Conservation (phyloP, 371 early-diverging fungal genomes). For the Mucor saturninus region DNA sequence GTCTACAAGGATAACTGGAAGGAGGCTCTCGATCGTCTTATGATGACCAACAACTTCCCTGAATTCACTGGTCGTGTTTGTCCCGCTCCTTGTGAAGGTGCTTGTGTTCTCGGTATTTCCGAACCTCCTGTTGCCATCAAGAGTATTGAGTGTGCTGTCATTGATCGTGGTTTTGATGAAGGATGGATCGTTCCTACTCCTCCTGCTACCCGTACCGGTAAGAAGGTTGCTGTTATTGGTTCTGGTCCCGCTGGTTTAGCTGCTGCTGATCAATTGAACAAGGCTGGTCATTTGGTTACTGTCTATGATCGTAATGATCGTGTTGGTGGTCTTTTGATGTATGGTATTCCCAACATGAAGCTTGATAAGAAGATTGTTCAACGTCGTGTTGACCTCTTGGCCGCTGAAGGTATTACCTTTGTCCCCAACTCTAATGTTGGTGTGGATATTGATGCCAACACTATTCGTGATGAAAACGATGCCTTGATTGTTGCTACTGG, state of each 20-base stretch:
- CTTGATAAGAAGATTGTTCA: constrained; percentile 94
- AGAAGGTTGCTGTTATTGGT: constrained; percentile 88
- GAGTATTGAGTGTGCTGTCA: constrained; percentile 95
- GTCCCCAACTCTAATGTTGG: constrained; percentile 88
- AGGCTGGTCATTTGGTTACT: constrained; percentile 91
- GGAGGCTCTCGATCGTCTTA: constrained; percentile 89
- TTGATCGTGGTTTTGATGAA: constrained; percentile 93
- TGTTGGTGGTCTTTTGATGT: constrained; percentile 94
- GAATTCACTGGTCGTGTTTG: constrained; percentile 79
- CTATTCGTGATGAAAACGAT: constrained; percentile 73
- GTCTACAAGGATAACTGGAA: constrained; percentile 94
- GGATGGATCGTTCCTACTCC: constrained; percentile 93
- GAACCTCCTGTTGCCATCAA: constrained; percentile 95
- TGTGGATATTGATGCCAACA: constrained; percentile 71
- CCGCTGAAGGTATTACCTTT: constrained; percentile 90
- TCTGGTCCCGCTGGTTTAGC: constrained; percentile 96
- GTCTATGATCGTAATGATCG: constrained; percentile 97
- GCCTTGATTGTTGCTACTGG: constrained; percentile 91
- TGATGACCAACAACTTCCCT: constrained; percentile 98
- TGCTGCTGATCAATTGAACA: constrained; percentile 96
- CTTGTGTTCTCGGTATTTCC: constrained; percentile 91
- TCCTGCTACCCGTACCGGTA: constrained; percentile 81
- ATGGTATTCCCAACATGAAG: constrained; percentile 99
- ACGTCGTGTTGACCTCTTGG: constrained; percentile 91
- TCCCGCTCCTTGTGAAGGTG: constrained; percentile 91